A percentile compares a stretch with the other conserved stretches of the same genome.
phyloP scores from a whole-genome alignment of 78 protist species.

The Mastigamoeba balamuthi region DNA sequence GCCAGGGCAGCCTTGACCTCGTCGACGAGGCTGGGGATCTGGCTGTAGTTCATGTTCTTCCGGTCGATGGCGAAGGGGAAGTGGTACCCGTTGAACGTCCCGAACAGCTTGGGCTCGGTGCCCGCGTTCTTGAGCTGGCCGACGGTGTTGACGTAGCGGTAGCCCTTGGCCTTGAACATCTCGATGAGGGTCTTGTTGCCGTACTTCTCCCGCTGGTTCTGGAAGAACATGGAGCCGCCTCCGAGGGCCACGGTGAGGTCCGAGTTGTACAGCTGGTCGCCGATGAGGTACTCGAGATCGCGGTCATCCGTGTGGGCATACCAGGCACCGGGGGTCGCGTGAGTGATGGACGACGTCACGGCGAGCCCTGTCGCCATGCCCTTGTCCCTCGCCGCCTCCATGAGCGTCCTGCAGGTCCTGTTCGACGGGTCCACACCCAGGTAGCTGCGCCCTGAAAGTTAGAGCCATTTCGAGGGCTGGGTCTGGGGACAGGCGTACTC shows the following conservation, averaged over 20 bases:
- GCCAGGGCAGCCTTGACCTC: constrained; percentile 2
- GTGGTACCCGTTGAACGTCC: no score
- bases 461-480: no score
- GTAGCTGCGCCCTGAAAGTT: no score
- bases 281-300: constrained; percentile 14
- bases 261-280: constrained; percentile 13
- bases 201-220: no score
- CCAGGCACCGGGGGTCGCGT: constrained; percentile 57
- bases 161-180: background rate
- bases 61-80: no score
- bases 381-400: constrained; percentile 39
- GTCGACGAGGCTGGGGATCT: no score
- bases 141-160: constrained; percentile 13
- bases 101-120: background rate
- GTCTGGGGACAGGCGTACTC: no score
- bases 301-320: constrained; percentile 15
- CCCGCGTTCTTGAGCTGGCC: background rate
- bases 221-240: background rate
- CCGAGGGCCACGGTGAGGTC: background rate
- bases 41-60: no score
- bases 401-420: constrained; percentile 24
- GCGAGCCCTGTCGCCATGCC: constrained; percentile 54
- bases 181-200: no score
- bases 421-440: constrained; percentile 34
- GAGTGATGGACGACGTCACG: constrained; percentile 36